A percentile compares a stretch with the other conserved stretches of the same genome.
Conservation (phyloP, 176 grass and related monocot species). For the Dactylis glomerata region DNA sequence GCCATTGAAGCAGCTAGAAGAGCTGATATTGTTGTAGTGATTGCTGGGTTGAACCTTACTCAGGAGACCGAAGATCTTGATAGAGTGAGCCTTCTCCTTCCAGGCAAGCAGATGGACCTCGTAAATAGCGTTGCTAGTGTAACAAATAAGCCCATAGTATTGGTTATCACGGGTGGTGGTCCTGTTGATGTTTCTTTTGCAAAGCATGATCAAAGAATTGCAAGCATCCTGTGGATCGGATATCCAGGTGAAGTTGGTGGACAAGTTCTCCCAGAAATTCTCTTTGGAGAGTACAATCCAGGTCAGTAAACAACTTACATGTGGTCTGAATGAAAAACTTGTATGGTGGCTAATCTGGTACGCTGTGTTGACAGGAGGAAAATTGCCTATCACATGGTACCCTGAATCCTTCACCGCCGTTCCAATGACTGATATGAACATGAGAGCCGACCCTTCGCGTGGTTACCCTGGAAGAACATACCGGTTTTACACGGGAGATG, state of each 20-base stretch:
- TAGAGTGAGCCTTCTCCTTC: conserved; percentile 76
- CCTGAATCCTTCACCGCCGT: conserved; percentile 74
- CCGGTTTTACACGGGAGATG: conserved; percentile 81
- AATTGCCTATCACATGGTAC: conserved; percentile 78
- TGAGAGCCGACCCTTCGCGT: conserved; percentile 65
- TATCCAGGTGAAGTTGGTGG: conserved; percentile 91
- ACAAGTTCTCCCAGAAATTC: conserved; percentile 73
- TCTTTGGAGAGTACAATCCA: conserved; percentile 87
- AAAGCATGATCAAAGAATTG: conserved; percentile 49
- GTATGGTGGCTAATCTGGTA: conserved; percentile 6
- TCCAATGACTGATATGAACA: conserved; percentile 89
- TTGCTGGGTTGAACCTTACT: conserved; percentile 82
- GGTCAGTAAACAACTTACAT: conserved; percentile 42
- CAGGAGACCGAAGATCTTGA: conserved; percentile 85
- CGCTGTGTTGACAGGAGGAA: conserved; percentile 47
- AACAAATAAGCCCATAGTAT: conserved; percentile 57
- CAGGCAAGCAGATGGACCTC: conserved; percentile 83
- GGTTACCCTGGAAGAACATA: conserved; percentile 88
- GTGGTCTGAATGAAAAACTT: neutral
- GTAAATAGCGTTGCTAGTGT: conserved; percentile 42
- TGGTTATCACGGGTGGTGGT: conserved; percentile 83
- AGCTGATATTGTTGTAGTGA: conserved; percentile 58
- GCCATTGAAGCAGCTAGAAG: conserved; percentile 52
- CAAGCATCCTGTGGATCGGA: conserved; percentile 80
- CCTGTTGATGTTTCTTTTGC: conserved; percentile 83